Evolutionary conservation across 2,329 filamentous ascomycete species (phyloP).

Genomic region (Aspergillus puulaauensis): DNA sequence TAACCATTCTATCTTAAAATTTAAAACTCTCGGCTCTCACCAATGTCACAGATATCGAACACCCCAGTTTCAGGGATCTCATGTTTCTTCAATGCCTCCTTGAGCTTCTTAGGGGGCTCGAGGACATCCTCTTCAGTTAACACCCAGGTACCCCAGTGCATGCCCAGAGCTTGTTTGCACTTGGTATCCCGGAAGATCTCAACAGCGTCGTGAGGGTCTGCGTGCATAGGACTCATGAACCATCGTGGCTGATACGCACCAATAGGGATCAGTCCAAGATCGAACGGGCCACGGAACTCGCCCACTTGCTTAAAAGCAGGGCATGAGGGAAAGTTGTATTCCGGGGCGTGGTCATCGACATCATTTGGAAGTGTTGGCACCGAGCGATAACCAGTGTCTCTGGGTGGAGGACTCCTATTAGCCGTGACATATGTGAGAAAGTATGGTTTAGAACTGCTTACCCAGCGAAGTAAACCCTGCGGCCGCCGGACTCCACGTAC

Average conservation of each 20-base stretch:
- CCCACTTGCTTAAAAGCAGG: slow-evolving; percentile 87
- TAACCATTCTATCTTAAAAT: neutral
- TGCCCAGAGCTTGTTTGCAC: slow-evolving; percentile 75
- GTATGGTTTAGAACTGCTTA: slow-evolving; percentile 30
- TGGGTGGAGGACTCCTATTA: slow-evolving; percentile 37
- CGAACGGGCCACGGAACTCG: slow-evolving; percentile 75
- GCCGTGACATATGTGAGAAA: neutral
- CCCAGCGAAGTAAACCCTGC: slow-evolving; percentile 81
- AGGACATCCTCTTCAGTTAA: slow-evolving; percentile 81
- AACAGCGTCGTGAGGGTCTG: slow-evolving; percentile 81
- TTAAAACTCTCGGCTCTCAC: slow-evolving; percentile 76
- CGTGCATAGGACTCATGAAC: slow-evolving; percentile 79
- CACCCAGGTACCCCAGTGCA: slow-evolving; percentile 91
- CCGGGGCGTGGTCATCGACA: slow-evolving; percentile 69
- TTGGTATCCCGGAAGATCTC: slow-evolving; percentile 85
- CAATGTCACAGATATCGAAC: slow-evolving; percentile 82
- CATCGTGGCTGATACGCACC: slow-evolving; percentile 70
- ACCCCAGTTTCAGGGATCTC: slow-evolving; percentile 68
- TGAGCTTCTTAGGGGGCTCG: slow-evolving; percentile 74
- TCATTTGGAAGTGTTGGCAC: slow-evolving; percentile 65
- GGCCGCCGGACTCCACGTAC: slow-evolving; percentile 70
- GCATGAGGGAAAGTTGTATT: slow-evolving; percentile 68
- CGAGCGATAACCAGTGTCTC: slow-evolving; percentile 85
- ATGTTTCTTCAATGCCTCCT: slow-evolving; percentile 67
- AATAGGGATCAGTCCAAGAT: slow-evolving; percentile 89